Evolutionary conservation across 768 basidiomycete species (phyloP).

Genomic region (Mycena kentingensis): DNA sequence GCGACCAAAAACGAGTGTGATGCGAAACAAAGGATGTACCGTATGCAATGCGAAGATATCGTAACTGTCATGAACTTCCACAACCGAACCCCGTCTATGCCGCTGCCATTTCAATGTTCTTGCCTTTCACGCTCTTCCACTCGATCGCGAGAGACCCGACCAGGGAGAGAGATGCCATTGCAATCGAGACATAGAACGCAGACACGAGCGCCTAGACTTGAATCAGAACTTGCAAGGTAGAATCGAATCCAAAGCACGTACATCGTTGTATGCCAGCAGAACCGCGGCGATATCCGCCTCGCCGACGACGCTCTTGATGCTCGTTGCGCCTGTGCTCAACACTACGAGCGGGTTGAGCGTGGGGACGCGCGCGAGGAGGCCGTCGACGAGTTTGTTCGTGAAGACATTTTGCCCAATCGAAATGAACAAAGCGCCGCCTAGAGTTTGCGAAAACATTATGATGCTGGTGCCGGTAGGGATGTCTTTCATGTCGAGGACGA

Average conservation of each 20-base stretch:
- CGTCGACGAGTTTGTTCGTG: constrained; percentile 11
- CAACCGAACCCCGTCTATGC: background rate
- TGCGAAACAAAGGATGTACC: background rate
- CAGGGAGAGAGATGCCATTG: constrained; percentile 7
- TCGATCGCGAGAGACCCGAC: constrained; percentile 9
- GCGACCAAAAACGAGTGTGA: background rate
- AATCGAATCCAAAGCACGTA: background rate
- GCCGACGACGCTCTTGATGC: background rate
- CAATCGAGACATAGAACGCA: constrained; percentile 7
- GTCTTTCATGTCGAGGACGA: constrained; percentile 16
- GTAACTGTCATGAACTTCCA: background rate
- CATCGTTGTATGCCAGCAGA: constrained; percentile 11
- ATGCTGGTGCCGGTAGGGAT: constrained; percentile 16
- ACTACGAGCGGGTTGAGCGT: constrained; percentile 3
- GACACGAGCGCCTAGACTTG: constrained; percentile 5
- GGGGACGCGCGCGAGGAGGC: constrained; percentile 4
- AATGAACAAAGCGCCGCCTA: constrained; percentile 23
- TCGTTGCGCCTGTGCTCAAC: constrained; percentile 10
- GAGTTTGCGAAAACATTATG: constrained; percentile 23
- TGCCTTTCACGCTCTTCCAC: constrained; percentile 15
- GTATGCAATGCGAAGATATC: background rate
- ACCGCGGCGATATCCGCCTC: background rate
- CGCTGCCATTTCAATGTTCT: constrained; percentile 9
- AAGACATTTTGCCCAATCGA: constrained; percentile 25
- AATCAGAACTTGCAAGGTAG: background rate